Conservation (phyloP, 164 flowering plant genomes). For the Platanus orientalis region DNA sequence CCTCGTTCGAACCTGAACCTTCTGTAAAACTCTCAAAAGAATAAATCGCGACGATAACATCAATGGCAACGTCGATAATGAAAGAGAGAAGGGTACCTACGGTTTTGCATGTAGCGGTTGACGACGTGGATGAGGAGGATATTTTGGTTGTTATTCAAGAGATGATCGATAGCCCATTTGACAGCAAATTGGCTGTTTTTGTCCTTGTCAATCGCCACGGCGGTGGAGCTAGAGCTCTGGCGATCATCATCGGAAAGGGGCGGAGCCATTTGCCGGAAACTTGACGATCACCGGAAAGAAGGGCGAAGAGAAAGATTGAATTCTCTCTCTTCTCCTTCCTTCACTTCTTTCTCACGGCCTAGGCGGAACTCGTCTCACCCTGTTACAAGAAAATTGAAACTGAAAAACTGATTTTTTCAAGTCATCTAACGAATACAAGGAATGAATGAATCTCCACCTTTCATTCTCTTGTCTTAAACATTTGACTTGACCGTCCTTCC, state of each 20-base stretch:
- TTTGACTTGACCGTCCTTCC: too few relatives aligned
- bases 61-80: not conserved
- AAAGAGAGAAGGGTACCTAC: conserved; percentile 43
- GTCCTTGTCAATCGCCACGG: conserved; percentile 55
- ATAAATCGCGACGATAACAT: not conserved
- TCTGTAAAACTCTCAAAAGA: too few relatives aligned
- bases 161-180: conserved; percentile 52
- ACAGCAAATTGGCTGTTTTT: conserved; percentile 56
- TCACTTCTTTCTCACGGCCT: too few relatives aligned
- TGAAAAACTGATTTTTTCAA: too few relatives aligned
- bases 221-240: conserved; percentile 16
- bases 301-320: too few relatives aligned
- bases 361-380: too few relatives aligned
- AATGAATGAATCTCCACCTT: too few relatives aligned
- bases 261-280: conserved; percentile 17
- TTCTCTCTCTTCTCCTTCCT: too few relatives aligned
- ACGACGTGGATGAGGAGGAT: conserved; percentile 47
- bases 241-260: conserved; percentile 3
- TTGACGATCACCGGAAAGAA: too few relatives aligned
- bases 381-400: too few relatives aligned
- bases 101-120: conserved; percentile 17
- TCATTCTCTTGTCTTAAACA: too few relatives aligned
- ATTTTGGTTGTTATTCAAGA: conserved; percentile 17
- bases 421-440: too few relatives aligned
- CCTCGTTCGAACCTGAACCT: not conserved